Percentiles rank a stretch among this genome's conserved stretches.
Conservation (phyloP, 2,329 filamentous ascomycete genomes). For the Calonectria montana region DNA sequence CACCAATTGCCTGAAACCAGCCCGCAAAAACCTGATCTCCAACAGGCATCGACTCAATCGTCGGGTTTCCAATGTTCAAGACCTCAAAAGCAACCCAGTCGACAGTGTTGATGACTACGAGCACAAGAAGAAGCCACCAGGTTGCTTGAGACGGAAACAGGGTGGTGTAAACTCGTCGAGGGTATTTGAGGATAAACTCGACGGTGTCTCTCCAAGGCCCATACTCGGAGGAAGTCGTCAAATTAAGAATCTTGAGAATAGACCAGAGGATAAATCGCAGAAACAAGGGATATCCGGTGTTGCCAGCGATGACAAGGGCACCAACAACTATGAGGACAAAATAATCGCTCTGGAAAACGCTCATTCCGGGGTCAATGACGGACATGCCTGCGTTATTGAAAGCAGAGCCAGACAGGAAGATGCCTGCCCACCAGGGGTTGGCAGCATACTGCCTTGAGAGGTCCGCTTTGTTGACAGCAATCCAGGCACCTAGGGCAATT, state of each 20-base stretch:
- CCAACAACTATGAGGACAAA: constrained; percentile 66
- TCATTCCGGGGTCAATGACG: constrained; percentile 74
- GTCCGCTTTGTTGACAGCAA: constrained; percentile 62
- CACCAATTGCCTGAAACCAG: constrained; percentile 71
- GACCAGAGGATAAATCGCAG: constrained; percentile 70
- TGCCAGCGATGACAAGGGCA: constrained; percentile 70
- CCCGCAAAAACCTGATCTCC: constrained; percentile 71
- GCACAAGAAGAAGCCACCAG: constrained; percentile 73
- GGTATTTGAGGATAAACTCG: constrained; percentile 66
- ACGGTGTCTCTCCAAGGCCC: constrained; percentile 61
- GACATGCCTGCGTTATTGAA: constrained; percentile 81
- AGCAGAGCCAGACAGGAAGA: constrained; percentile 75
- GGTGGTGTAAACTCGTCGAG: constrained; percentile 70
- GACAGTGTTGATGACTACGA: constrained; percentile 69
- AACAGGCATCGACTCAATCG: constrained; percentile 62
- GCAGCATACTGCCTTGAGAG: constrained; percentile 66
- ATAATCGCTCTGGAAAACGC: constrained; percentile 65
- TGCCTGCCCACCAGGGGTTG: constrained; percentile 75
- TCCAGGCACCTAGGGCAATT: constrained; percentile 71
- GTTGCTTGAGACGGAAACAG: constrained; percentile 73
- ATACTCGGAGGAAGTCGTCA: constrained; percentile 49
- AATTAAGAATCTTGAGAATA: constrained; percentile 55
- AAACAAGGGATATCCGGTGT: constrained; percentile 74
- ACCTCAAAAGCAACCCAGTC: constrained; percentile 76
- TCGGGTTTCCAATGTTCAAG: constrained; percentile 71